Conservation (phyloP, 768 basidiomycete species). For the Tulasnella sp. region DNA sequence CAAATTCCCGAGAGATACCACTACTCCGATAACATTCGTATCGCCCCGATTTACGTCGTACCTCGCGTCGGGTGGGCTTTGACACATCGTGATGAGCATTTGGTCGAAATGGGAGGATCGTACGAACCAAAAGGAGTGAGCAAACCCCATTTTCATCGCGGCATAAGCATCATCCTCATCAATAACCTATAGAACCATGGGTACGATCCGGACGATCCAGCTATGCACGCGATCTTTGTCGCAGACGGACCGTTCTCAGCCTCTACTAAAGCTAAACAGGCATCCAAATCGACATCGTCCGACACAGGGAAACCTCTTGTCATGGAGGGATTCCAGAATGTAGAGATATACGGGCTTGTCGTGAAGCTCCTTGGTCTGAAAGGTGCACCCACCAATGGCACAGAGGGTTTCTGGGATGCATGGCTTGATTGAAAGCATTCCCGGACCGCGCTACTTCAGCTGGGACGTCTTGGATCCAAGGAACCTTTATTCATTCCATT, state of each 20-base stretch:
- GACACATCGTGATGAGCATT: conserved; percentile 45
- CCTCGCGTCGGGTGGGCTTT: conserved; percentile 73
- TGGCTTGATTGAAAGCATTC: conserved; percentile 34
- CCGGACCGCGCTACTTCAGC: too few relatives aligned
- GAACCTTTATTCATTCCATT: background rate
- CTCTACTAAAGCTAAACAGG: conserved; percentile 39
- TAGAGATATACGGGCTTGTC: conserved; percentile 76
- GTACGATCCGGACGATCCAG: conserved; percentile 64
- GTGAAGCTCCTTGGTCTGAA: conserved; percentile 61
- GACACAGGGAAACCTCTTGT: conserved; percentile 25
- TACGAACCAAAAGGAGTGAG: conserved; percentile 57
- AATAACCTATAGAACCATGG: conserved; percentile 60
- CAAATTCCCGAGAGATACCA: conserved; percentile 79
- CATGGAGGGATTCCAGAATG: conserved; percentile 74
- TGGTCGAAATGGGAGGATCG: conserved; percentile 37
- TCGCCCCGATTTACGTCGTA: conserved; percentile 78
- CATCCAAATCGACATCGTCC: background rate
- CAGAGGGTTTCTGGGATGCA: conserved; percentile 69
- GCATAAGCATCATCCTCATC: background rate
- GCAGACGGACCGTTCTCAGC: conserved; percentile 72
- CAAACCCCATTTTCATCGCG: conserved; percentile 9
- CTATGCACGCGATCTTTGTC: conserved; percentile 86
- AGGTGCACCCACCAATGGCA: conserved; percentile 60
- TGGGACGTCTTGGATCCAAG: too few relatives aligned
- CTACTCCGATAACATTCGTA: conserved; percentile 59